These are phyloP conservation scores for Porogramme epimiltina DNA, from an alignment of 1,284 basidiomycete genomes.

Conservation along the genomic window DNA sequence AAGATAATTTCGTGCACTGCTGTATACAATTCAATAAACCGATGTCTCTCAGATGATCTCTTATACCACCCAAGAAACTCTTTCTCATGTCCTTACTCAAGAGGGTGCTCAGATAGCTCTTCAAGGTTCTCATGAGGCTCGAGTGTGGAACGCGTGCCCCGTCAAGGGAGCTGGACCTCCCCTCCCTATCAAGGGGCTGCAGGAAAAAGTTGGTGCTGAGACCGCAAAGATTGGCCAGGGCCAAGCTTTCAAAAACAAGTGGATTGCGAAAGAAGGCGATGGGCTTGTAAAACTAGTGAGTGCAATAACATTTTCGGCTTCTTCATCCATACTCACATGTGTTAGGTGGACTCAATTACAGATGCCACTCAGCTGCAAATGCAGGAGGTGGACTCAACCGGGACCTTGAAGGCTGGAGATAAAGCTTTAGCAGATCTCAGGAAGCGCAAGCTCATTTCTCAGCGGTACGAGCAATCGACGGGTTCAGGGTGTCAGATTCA, in stretches of 20 bases:
- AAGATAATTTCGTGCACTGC: conserved; percentile 29
- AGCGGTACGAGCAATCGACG: conserved; percentile 52
- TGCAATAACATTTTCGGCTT: conserved; percentile 14
- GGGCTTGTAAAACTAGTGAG: conserved; percentile 86
- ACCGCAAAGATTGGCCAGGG: conserved; percentile 90
- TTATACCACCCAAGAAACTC: conserved; percentile 79
- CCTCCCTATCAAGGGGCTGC: conserved; percentile 67
- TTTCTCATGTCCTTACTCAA: conserved; percentile 71
- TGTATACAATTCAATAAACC: neutral
- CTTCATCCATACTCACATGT: too few relatives aligned
- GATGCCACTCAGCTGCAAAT: conserved; percentile 81
- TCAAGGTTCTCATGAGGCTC: conserved; percentile 91
- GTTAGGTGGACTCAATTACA: conserved; percentile 61
- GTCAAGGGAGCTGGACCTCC: conserved; percentile 68
- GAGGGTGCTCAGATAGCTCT: conserved; percentile 83
- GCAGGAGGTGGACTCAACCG: conserved; percentile 73
- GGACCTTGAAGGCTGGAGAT: conserved; percentile 72
- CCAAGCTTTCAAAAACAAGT: conserved; percentile 96
- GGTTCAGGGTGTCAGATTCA: neutral
- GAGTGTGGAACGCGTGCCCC: conserved; percentile 87
- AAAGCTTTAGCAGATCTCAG: conserved; percentile 84
- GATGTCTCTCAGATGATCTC: conserved; percentile 73
- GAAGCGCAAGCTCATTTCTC: conserved; percentile 86
- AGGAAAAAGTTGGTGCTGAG: conserved; percentile 80
- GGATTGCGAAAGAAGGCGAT: conserved; percentile 91